Conservation (phyloP, 2,329 filamentous ascomycete species). For the Ploettnerulaceae sp. region DNA sequence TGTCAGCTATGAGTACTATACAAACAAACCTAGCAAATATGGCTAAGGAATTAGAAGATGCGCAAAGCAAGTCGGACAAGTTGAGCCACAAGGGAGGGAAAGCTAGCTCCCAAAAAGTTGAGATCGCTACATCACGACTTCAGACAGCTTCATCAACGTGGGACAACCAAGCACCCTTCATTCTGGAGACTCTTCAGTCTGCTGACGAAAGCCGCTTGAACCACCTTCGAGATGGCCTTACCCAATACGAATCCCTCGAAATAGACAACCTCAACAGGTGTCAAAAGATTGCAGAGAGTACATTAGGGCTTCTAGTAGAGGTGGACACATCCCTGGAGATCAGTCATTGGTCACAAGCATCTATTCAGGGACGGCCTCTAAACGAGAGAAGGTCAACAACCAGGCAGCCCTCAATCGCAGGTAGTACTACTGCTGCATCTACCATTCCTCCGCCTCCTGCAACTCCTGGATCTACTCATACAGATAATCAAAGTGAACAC, state of each 20-base stretch:
- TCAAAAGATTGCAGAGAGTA: constrained; percentile 69
- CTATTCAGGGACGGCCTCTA: constrained; percentile 34
- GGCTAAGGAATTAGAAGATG: constrained; percentile 78
- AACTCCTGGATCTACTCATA: constrained; percentile 25
- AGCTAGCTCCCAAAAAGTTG: constrained; percentile 71
- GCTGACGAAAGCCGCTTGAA: constrained; percentile 87
- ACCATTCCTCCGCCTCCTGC: constrained; percentile 27
- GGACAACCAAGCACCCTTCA: constrained; percentile 90
- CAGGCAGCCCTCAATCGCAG: constrained; percentile 28
- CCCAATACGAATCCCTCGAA: constrained; percentile 90
- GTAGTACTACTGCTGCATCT: constrained; percentile 13
- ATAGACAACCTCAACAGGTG: constrained; percentile 78
- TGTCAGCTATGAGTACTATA: constrained; percentile 75
- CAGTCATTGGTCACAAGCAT: constrained; percentile 55
- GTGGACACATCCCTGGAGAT: constrained; percentile 86
- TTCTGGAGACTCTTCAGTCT: constrained; percentile 88
- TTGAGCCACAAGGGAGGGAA: constrained; percentile 73
- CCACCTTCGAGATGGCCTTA: constrained; percentile 83
- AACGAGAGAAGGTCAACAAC: constrained; percentile 27
- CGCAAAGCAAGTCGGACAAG: constrained; percentile 82
- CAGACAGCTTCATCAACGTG: constrained; percentile 80
- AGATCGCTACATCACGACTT: constrained; percentile 65
- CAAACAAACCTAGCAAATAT: constrained; percentile 74
- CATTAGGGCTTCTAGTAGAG: constrained; percentile 77
- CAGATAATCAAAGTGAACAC: constrained; percentile 29